These are phyloP conservation scores for Cercophora scortea DNA, from an alignment of 495 filamentous ascomycete species.

Conservation along the genomic window DNA sequence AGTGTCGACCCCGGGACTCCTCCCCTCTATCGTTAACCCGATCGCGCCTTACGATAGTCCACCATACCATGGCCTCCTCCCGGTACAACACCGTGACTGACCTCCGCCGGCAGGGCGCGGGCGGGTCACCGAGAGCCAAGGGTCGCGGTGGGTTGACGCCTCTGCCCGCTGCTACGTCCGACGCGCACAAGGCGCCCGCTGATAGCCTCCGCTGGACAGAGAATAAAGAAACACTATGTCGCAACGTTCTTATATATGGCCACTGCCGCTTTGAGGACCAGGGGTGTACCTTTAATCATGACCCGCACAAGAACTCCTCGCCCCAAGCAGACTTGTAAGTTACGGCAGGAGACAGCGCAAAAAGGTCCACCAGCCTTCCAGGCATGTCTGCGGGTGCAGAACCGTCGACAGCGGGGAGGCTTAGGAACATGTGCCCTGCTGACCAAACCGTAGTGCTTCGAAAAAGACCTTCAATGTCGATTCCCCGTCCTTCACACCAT, in stretches of 20 bases:
- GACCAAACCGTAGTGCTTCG: constrained; percentile 27
- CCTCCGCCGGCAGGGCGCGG: constrained; percentile 39
- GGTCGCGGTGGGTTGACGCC: constrained; percentile 34
- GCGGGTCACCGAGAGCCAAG: constrained; percentile 44
- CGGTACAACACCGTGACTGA: constrained; percentile 31
- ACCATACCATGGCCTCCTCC: constrained; percentile 32
- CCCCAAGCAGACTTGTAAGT: constrained; percentile 55
- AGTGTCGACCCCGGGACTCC: constrained; percentile 17
- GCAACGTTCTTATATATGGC: constrained; percentile 91
- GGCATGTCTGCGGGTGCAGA: no score
- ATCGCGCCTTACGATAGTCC: not conserved
- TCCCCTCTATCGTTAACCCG: constrained; percentile 8
- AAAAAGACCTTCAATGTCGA: constrained; percentile 91
- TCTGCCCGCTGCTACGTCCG: not conserved
- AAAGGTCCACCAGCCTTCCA: not conserved
- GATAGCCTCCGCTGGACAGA: constrained; percentile 17
- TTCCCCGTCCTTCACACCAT: constrained; percentile 89
- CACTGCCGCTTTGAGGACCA: constrained; percentile 88
- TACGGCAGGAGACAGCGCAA: not conserved
- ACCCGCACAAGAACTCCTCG: constrained; percentile 51
- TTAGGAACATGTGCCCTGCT: not conserved
- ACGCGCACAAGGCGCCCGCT: constrained; percentile 3
- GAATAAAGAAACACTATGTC: constrained; percentile 80
- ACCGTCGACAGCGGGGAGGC: no score
- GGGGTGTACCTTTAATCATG: constrained; percentile 88